Evolutionary conservation across 495 filamentous ascomycete genomes (phyloP).

Genomic region (Venustampulla echinocandica): DNA sequence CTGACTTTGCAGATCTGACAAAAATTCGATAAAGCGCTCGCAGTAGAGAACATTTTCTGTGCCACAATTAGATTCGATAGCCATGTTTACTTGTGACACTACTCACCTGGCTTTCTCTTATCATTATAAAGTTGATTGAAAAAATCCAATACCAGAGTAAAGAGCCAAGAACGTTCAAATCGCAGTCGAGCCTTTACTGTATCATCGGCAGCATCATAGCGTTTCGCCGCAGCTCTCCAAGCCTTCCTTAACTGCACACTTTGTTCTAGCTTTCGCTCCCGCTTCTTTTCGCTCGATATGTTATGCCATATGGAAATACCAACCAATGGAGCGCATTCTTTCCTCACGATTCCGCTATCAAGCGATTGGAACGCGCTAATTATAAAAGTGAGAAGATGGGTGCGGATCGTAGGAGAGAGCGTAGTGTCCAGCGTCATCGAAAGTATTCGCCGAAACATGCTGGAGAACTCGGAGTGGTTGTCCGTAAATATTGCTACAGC

Average conservation of each 20-base stretch:
- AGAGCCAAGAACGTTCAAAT: constrained; percentile 93
- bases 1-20: constrained; percentile 88
- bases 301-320: constrained; percentile 95
- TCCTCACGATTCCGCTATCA: constrained; percentile 79
- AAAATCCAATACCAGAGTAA: constrained; percentile 77
- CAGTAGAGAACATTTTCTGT: constrained; percentile 70
- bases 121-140: constrained; percentile 59
- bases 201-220: constrained; percentile 84
- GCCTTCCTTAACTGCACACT: constrained; percentile 68
- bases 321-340: constrained; percentile 92
- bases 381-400: constrained; percentile 75
- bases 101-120: constrained; percentile 30
- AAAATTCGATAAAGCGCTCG: constrained; percentile 84
- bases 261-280: constrained; percentile 56
- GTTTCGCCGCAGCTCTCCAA: constrained; percentile 80
- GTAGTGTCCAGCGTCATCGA: constrained; percentile 81
- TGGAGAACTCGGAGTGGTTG: constrained; percentile 74
- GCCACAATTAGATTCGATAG: no score
- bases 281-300: constrained; percentile 51
- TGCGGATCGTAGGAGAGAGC: constrained; percentile 59
- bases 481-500: constrained; percentile 61
- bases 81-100: no score
- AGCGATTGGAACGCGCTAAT: constrained; percentile 90
- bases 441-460: constrained; percentile 80
- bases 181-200: constrained; percentile 64